Conservation (phyloP, 2,329 filamentous ascomycete genomes). For the Alternaria sp. region DNA sequence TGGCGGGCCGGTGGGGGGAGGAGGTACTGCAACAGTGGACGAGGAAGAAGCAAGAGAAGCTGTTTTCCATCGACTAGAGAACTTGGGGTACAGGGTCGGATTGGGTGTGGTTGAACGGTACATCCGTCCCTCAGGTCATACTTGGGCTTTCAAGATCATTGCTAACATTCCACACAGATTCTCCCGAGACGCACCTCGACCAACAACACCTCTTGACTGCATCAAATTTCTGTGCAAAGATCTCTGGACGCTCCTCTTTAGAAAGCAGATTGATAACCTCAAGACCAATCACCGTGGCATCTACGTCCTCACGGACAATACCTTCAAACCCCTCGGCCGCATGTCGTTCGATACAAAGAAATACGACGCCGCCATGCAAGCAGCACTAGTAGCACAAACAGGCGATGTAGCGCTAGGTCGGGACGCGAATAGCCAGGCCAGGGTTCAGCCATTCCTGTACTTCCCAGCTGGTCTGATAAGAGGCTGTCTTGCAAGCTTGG, state of each 20-base stretch:
- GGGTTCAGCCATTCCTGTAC: constrained; percentile 75
- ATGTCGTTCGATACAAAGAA: constrained; percentile 78
- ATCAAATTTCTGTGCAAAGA: constrained; percentile 99
- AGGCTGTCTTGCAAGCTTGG: constrained; percentile 90
- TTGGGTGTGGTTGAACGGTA: constrained; percentile 91
- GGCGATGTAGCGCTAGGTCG: constrained; percentile 51
- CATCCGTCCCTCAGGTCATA: constrained; percentile 33
- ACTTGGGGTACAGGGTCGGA: constrained; percentile 88
- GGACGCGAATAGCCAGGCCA: constrained; percentile 58
- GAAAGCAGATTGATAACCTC: constrained; percentile 97
- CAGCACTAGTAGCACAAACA: constrained; percentile 43
- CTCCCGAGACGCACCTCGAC: constrained; percentile 83
- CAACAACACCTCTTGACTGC: constrained; percentile 90
- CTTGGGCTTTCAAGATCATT: not conserved
- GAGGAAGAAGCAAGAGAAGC: constrained; percentile 87
- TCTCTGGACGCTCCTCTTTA: constrained; percentile 91
- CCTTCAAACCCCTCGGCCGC: constrained; percentile 85
- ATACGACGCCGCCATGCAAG: constrained; percentile 37
- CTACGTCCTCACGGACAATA: constrained; percentile 93
- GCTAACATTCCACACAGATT: constrained; percentile 63
- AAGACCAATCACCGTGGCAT: constrained; percentile 98
- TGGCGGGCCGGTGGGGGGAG: constrained; percentile 23
- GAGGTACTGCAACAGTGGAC: constrained; percentile 58
- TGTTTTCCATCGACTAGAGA: constrained; percentile 84
- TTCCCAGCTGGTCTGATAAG: constrained; percentile 94